Evolutionary conservation across 805 yeast species (phyloP).

Genomic region (Candida xiaguanensis): DNA sequence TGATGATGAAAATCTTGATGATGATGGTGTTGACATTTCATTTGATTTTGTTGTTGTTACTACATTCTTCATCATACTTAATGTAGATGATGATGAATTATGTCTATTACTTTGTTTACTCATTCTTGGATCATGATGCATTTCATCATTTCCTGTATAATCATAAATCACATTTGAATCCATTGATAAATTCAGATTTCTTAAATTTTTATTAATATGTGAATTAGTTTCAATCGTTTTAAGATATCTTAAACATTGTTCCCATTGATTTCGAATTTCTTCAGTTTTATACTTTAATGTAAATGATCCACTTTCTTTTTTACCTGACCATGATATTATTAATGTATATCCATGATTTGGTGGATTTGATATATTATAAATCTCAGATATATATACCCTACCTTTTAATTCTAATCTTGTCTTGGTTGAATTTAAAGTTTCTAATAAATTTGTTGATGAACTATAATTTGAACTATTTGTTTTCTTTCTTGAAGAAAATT

Average conservation of each 20-base stretch:
- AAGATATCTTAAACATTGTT: conserved; percentile 51
- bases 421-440: conserved; percentile 23
- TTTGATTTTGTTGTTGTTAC: conserved; percentile 21
- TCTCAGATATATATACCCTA: conserved; percentile 72
- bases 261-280: conserved; percentile 84
- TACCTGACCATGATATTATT: conserved; percentile 78
- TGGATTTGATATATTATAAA: conserved; percentile 38
- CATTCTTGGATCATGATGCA: conserved; percentile 10
- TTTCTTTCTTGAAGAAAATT: conserved; percentile 49
- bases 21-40: conserved; percentile 16
- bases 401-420: conserved; percentile 62
- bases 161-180: conserved; percentile 21
- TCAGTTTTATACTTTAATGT: conserved; percentile 79
- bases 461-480: conserved; percentile 32
- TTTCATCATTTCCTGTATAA: conserved; percentile 10
- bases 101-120: conserved; percentile 36
- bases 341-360: conserved; percentile 50
- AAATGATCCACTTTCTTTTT: conserved; percentile 82
- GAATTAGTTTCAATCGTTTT: conserved; percentile 39
- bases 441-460: conserved; percentile 34
- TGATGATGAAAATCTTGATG: conserved; percentile 14
- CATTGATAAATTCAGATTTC: conserved; percentile 27
- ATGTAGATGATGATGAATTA: conserved; percentile 40
- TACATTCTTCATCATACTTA: conserved; percentile 38
- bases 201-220: conserved; percentile 32